Base-by-base conservation (phyloP, 1,139 yeast species). In the Williopsis jadinii region DNA sequence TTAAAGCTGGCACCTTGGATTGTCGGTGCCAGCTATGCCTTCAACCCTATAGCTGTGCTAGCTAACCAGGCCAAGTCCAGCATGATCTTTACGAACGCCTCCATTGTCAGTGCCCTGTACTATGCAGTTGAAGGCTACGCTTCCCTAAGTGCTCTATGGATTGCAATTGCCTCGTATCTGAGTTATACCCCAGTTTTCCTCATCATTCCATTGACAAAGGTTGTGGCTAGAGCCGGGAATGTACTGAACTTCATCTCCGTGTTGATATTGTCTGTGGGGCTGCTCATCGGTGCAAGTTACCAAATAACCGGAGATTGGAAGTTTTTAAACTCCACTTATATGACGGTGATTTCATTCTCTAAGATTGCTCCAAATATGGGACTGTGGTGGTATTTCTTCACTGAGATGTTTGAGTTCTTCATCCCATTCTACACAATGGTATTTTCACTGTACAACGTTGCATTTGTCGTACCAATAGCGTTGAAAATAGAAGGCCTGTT, bases 371-470 rank as follows among this genome's bases (percentile, higher is more conserved):
- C 96, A 19, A 55, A 55, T 34, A 11, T 92, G 49, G 98, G 98
- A 0, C 68, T 92, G 32, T 92, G 99, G 99, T 92, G 99, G 99
- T 92, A 92, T 66, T 79, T 90, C 53, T 92, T 92, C 67, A 84
- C 94, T 28, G 98, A 92, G 60, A 85, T 92, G 80, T 92, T 92
- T 64, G 94, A 83, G 42, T 85, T 80, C 56, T 92, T 92, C 69
- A 74, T 84, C 28, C 80, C 87, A 13, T 88, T 92, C 59, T 92
- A 85, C 66, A 67, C 82, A 34, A 81, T 88, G 10, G 81, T 88
- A 27, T 94, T 90, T 73, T 92, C 88, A 56, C 55, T 90, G 37
- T 87, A 80, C 62, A 64, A 80, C n/a, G 66, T 77, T 28, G 64
- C 82, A 3, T 85, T 85, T 58, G 70, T 84, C 4, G 47, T 84